These are phyloP conservation scores for Thermoascus crustaceus DNA, from an alignment of 2,329 filamentous ascomycete species.

Conservation along the genomic window DNA sequence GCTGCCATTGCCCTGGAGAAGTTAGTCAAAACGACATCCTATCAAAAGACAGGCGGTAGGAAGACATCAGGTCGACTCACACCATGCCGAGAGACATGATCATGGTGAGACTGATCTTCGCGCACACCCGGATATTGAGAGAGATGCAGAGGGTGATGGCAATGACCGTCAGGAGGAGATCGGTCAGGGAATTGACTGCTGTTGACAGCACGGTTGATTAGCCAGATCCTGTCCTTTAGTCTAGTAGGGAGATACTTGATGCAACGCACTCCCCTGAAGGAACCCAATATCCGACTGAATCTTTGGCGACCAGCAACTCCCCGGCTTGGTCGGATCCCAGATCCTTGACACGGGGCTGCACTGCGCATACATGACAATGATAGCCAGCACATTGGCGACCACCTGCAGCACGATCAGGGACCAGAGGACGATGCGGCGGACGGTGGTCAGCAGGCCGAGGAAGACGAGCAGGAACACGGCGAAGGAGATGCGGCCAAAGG, in stretches of 20 bases:
- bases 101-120: conserved; percentile 2
- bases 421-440: conserved; percentile 9
- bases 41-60: neutral
- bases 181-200: conserved; percentile 8
- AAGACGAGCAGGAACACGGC: conserved; percentile 12
- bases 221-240: neutral
- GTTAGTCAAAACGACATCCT: neutral
- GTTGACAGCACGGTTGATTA: neutral
- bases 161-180: conserved; percentile 6
- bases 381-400: conserved; percentile 8
- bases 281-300: conserved; percentile 8
- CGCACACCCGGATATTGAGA: conserved; percentile 4
- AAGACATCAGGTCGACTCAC: conserved; percentile 1
- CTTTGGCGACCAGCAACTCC: conserved; percentile 8
- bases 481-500: conserved; percentile 13
- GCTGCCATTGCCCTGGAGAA: conserved; percentile 7
- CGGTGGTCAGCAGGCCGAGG: conserved; percentile 6
- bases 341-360: conserved; percentile 9
- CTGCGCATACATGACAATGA: conserved; percentile 9
- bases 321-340: conserved; percentile 8
- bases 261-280: conserved; percentile 9
- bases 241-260: neutral
- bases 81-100: conserved; percentile 7
- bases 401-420: conserved; percentile 10
- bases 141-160: conserved; percentile 4